Evolutionary conservation across 2,329 filamentous ascomycete genomes (phyloP), one percentile per base, ranked within the genome.

Genomic region (Chaetomium sp.): DNA sequence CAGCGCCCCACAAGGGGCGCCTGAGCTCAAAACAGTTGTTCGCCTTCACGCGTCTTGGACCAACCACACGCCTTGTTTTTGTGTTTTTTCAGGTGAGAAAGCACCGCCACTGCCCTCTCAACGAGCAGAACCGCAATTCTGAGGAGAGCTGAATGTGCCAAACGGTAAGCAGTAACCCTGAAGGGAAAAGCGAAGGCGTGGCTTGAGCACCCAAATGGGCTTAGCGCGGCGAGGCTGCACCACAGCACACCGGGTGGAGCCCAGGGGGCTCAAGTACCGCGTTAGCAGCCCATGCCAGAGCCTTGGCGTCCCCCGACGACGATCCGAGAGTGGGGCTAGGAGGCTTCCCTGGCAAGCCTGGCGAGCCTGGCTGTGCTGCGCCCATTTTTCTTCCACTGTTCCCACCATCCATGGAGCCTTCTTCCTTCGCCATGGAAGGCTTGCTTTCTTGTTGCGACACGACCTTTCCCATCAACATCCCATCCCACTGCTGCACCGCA

Each of bases 301-400:
- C 38, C 55, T 52, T 54, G 48, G 49, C 52, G 32, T 49, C 45
- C 49, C 52, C 40, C 33, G 41, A 41, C 49, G 52, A 49, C 54
- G 47, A 33, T 12, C 10, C 6, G 12, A 52, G 32, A 27, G 48
- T 51, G 53, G 53, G 53, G 43, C 48, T 1, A 2, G 19, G 48
- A 53, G 51, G 52, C 52, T 56, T 58, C 56, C 59, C 44, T 45
- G 36, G 54, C 49, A 27, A 27, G 19, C 19, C 19, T 27, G 19
- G 19, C 19, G 19, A 27, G 19, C 19, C 19, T 27, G 19, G 19
- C 19, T 27, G 19, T 55, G 59, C 57, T 53, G 57, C 55, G 59
- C 53, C 54, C 53, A 55, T 56, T 61, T 61, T 54, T 57, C 54
- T 51, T 56, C 48, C 38, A 35, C 52, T 36, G 52, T 52, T 48